A percentile compares a stretch with the other conserved stretches of the same genome.
These are phyloP conservation scores for Aspergillus mulundensis DNA, from an alignment of 495 filamentous ascomycete genomes.

Conservation along the genomic window DNA sequence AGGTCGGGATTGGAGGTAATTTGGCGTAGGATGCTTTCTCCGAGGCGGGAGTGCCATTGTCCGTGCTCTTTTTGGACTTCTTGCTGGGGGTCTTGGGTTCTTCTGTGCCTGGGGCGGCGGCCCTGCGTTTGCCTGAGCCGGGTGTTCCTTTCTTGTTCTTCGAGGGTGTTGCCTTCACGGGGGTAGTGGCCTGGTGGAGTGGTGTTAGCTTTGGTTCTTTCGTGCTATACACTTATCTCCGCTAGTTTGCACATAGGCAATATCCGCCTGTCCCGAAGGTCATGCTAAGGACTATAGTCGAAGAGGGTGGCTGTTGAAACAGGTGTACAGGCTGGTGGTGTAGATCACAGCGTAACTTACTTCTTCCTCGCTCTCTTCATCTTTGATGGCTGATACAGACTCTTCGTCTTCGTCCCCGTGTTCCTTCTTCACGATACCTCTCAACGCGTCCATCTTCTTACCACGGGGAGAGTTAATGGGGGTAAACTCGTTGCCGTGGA, in stretches of 20 bases:
- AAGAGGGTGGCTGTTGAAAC: no score
- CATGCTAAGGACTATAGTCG: no score
- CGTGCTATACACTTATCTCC: no score
- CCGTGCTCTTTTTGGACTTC: not conserved
- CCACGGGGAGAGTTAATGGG: constrained; percentile 1
- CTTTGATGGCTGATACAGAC: not conserved
- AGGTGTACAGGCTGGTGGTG: no score
- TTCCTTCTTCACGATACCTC: not conserved
- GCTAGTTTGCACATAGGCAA: no score
- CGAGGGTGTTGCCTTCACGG: not conserved
- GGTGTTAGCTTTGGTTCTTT: not conserved
- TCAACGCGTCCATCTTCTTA: not conserved
- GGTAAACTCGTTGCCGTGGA: not conserved
- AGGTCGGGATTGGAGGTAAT: constrained; percentile 16
- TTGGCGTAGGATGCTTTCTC: not conserved
- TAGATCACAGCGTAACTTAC: no score
- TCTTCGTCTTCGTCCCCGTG: not conserved
- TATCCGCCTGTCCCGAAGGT: no score
- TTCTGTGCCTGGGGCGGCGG: not conserved
- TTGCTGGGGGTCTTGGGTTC: not conserved
- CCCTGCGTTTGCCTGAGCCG: constrained; percentile 5
- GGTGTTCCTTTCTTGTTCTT: not conserved
- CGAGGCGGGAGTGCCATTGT: not conserved
- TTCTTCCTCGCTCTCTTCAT: not conserved
- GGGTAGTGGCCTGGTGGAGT: not conserved